A percentile compares a stretch with the other conserved stretches of the same genome.
phyloP scores from a whole-genome alignment of 2,329 filamentous ascomycete genomes.

The Aspergillus calidoustus region DNA sequence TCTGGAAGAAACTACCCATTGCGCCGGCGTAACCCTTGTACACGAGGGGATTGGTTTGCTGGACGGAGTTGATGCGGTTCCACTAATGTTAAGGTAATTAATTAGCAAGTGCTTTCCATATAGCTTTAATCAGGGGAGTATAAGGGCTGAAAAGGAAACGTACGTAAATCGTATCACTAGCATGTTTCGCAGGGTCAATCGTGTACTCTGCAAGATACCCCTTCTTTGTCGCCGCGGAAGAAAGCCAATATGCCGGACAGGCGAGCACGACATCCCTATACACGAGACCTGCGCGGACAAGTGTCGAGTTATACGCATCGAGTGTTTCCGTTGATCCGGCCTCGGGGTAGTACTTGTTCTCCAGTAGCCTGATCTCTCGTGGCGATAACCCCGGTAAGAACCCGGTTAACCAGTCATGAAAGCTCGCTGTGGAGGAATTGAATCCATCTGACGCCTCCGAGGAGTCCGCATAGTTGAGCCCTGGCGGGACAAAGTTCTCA shows the following conservation, averaged over 20 bases:
- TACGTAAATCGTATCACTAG: slow-evolving; percentile 61
- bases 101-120: slow-evolving; percentile 1
- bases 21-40: slow-evolving; percentile 64
- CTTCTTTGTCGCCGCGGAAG: slow-evolving; percentile 47
- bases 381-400: slow-evolving; percentile 57
- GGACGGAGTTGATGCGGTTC: slow-evolving; percentile 60
- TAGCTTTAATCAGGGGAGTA: not conserved
- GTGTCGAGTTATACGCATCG: slow-evolving; percentile 54
- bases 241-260: slow-evolving; percentile 64
- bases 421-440: slow-evolving; percentile 56
- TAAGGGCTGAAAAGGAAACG: slow-evolving; percentile 24
- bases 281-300: slow-evolving; percentile 59
- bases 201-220: slow-evolving; percentile 65
- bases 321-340: slow-evolving; percentile 55
- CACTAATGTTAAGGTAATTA: slow-evolving; percentile 45
- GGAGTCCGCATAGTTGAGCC: slow-evolving; percentile 42
- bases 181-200: slow-evolving; percentile 63
- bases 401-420: slow-evolving; percentile 58
- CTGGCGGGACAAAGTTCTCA: slow-evolving; percentile 63
- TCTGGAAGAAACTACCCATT: slow-evolving; percentile 64
- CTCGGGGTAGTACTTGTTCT: slow-evolving; percentile 54
- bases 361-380: slow-evolving; percentile 46
- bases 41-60: slow-evolving; percentile 56
- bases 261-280: slow-evolving; percentile 64
- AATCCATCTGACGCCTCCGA: slow-evolving; percentile 45